phyloP scores from a whole-genome alignment of 2,329 filamentous ascomycete genomes.

The Lachnellula cervina region DNA sequence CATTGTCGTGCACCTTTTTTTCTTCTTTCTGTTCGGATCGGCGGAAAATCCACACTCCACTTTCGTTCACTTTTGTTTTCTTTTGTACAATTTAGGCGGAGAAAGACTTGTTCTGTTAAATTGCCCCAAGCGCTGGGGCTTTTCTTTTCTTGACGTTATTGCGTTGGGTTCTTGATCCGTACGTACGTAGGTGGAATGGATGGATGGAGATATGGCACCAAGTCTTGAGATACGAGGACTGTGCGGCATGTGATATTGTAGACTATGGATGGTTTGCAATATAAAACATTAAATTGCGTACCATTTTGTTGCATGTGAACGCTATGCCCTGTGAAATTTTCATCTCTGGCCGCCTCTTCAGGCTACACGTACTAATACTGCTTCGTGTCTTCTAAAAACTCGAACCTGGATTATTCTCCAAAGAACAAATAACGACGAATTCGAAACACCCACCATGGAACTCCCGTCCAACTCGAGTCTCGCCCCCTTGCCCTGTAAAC shows the following conservation, averaged over 20 bases:
- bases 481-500: too few species aligned
- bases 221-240: background rate
- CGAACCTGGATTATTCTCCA: too few species aligned
- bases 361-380: too few species aligned
- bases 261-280: constrained; percentile 16
- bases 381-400: too few species aligned
- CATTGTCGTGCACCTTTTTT: constrained; percentile 3
- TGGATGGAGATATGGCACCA: constrained; percentile 3
- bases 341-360: too few species aligned
- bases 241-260: constrained; percentile 18
- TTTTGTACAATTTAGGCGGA: constrained; percentile 12
- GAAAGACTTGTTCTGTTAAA: background rate
- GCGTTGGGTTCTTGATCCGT: background rate
- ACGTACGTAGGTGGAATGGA: background rate
- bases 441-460: too few species aligned
- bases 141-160: constrained; percentile 7
- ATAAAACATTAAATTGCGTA: constrained; percentile 19
- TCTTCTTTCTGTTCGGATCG: constrained; percentile 4
- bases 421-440: too few species aligned
- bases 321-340: too few species aligned
- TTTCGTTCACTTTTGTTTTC: constrained; percentile 4
- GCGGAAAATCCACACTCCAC: constrained; percentile 5
- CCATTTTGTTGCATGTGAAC: background rate
- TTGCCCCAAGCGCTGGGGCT: constrained; percentile 14
- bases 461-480: too few species aligned